phyloP scores from a whole-genome alignment of 2,329 filamentous ascomycete genomes.

The Aspergillus ruber region DNA sequence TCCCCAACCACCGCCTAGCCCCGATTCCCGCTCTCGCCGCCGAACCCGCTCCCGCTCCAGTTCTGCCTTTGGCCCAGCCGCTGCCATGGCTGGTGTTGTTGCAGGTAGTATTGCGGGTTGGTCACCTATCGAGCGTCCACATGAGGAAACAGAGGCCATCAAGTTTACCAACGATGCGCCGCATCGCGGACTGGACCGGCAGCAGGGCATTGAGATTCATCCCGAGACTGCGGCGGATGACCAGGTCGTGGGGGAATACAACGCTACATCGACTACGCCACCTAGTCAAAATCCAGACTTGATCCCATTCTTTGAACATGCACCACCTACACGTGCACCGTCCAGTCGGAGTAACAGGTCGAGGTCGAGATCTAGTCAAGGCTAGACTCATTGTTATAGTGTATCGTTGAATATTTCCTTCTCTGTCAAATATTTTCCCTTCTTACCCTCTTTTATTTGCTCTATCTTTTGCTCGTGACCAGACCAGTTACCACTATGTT shows the following conservation, averaged over 20 bases:
- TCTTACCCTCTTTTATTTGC: too few species aligned
- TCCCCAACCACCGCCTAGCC: constrained; percentile 43
- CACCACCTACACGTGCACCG: constrained; percentile 27
- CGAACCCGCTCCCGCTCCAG: constrained; percentile 54
- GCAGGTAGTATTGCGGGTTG: constrained; percentile 61
- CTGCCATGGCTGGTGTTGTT: constrained; percentile 60
- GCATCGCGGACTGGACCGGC: constrained; percentile 34
- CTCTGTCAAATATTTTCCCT: too few species aligned
- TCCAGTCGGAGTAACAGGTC: constrained; percentile 32
- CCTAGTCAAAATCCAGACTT: constrained; percentile 44
- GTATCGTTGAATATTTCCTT: too few species aligned
- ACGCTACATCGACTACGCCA: constrained; percentile 29
- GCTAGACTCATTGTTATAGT: constrained; percentile 9
- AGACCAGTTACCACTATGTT: too few species aligned
- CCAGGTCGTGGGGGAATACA: constrained; percentile 36
- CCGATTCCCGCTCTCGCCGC: constrained; percentile 45
- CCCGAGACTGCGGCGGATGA: constrained; percentile 41
- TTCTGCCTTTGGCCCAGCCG: constrained; percentile 52
- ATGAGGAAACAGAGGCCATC: constrained; percentile 31
- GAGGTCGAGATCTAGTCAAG: constrained; percentile 31
- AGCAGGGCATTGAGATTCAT: constrained; percentile 43
- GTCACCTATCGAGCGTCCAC: constrained; percentile 52
- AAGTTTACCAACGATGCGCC: constrained; percentile 31
- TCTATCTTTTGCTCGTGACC: too few species aligned
- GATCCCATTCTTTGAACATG: constrained; percentile 39